Evolutionary conservation across 805 yeast species (phyloP).

Genomic region (Starmerella apis): DNA sequence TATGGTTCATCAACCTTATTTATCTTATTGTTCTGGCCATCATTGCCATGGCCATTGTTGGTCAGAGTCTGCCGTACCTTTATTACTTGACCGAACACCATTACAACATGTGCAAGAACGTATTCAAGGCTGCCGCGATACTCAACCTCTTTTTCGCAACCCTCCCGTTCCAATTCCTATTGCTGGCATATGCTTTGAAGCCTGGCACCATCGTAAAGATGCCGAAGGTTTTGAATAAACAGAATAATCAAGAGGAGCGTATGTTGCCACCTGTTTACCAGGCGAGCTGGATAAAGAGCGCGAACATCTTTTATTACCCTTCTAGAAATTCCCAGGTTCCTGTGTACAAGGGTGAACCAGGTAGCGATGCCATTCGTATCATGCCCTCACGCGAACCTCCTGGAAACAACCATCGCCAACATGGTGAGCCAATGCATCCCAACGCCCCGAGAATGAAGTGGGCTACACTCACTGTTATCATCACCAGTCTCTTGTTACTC

Average conservation of each 20-base stretch:
- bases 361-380: constrained; percentile 42
- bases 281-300: constrained; percentile 71
- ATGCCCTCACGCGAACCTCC: constrained; percentile 47
- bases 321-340: constrained; percentile 38
- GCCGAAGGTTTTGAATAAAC: constrained; percentile 21
- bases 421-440: constrained; percentile 36
- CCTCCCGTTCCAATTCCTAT: constrained; percentile 42
- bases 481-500: constrained; percentile 22
- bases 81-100: constrained; percentile 41
- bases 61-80: constrained; percentile 50
- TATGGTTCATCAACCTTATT: constrained; percentile 40
- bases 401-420: constrained; percentile 37
- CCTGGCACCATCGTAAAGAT: constrained; percentile 39
- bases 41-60: constrained; percentile 58
- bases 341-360: constrained; percentile 38
- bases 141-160: constrained; percentile 43
- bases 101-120: constrained; percentile 45
- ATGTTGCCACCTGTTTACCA: constrained; percentile 36
- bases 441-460: constrained; percentile 30
- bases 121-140: constrained; percentile 43
- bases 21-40: constrained; percentile 48
- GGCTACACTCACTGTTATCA: constrained; percentile 35
- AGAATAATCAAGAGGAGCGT: constrained; percentile 30
- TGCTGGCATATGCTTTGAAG: constrained; percentile 43
- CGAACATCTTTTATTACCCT: constrained; percentile 49